Percentiles rank a stretch among this genome's conserved stretches.
These are phyloP conservation scores for Huntiella omanensis DNA, from an alignment of 2,329 filamentous ascomycete species.

Conservation along the genomic window DNA sequence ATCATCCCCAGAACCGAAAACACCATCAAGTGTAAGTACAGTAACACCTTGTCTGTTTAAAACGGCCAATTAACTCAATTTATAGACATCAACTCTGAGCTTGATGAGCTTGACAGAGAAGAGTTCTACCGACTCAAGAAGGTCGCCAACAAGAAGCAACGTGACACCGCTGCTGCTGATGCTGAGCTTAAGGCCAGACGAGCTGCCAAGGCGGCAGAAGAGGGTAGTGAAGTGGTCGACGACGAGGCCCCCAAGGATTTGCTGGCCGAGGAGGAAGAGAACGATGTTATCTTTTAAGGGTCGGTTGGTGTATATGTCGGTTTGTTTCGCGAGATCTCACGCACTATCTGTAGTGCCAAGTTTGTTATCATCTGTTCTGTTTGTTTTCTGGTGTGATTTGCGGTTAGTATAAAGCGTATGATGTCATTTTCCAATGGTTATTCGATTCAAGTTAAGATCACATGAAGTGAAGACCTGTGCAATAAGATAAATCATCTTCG, in stretches of 20 bases:
- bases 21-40: conserved; percentile 74
- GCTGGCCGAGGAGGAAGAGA: conserved; percentile 56
- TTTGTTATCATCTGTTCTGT: not conserved
- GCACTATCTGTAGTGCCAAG: not conserved
- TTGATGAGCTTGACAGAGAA: conserved; percentile 92
- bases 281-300: conserved; percentile 65
- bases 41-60: not conserved
- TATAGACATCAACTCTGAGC: conserved; percentile 84
- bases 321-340: not conserved
- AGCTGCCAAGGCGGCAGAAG: conserved; percentile 25
- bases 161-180: conserved; percentile 53
- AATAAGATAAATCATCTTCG: too few species aligned
- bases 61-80: not conserved
- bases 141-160: conserved; percentile 68
- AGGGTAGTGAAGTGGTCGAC: conserved; percentile 22
- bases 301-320: not conserved
- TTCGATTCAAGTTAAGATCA: not conserved
- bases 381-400: too few species aligned
- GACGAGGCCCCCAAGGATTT: conserved; percentile 40
- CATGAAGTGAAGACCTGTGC: too few species aligned
- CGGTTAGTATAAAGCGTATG: too few species aligned
- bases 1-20: conserved; percentile 97
- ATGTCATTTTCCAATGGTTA: not conserved
- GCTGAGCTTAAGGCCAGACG: conserved; percentile 60
- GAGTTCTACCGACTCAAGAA: conserved; percentile 98